phyloP scores from a whole-genome alignment of 2,329 filamentous ascomycete species.

The Ustilaginoidea virens region DNA sequence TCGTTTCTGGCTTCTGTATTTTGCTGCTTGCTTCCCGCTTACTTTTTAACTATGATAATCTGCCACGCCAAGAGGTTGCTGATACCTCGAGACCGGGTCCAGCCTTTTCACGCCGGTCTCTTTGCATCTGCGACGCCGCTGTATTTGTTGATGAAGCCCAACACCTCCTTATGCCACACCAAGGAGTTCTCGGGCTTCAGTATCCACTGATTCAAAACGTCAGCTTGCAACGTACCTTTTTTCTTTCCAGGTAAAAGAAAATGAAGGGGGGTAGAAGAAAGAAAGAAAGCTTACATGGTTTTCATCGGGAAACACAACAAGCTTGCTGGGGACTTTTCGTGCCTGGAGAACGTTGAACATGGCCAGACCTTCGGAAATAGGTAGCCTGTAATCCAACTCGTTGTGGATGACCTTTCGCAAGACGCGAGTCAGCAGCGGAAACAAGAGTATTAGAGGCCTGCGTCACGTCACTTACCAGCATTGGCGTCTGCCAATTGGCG shows the following conservation, averaged over 20 bases:
- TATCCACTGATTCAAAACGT: slow-evolving; percentile 44
- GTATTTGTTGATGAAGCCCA: slow-evolving; percentile 61
- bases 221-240: too few species aligned
- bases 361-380: slow-evolving; percentile 69
- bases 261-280: too few species aligned
- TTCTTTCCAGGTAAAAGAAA: too few species aligned
- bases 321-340: slow-evolving; percentile 56
- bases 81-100: background rate
- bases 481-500: slow-evolving; percentile 68
- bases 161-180: slow-evolving; percentile 76
- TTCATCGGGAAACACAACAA: slow-evolving; percentile 69
- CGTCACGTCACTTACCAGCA: slow-evolving; percentile 42
- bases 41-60: too few species aligned
- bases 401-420: slow-evolving; percentile 54
- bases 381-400: slow-evolving; percentile 76
- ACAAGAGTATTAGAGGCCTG: background rate
- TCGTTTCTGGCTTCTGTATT: too few species aligned
- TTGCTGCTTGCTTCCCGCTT: too few species aligned
- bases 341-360: slow-evolving; percentile 79
- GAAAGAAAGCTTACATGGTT: slow-evolving; percentile 40
- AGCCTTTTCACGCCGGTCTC: background rate
- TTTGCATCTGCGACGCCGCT: slow-evolving; percentile 24
- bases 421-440: slow-evolving; percentile 6
- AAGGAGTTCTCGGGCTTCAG: slow-evolving; percentile 82
- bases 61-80: background rate